phyloP scores from a whole-genome alignment of 2,329 filamentous ascomycete genomes.

The Ophiobolus disseminans region DNA sequence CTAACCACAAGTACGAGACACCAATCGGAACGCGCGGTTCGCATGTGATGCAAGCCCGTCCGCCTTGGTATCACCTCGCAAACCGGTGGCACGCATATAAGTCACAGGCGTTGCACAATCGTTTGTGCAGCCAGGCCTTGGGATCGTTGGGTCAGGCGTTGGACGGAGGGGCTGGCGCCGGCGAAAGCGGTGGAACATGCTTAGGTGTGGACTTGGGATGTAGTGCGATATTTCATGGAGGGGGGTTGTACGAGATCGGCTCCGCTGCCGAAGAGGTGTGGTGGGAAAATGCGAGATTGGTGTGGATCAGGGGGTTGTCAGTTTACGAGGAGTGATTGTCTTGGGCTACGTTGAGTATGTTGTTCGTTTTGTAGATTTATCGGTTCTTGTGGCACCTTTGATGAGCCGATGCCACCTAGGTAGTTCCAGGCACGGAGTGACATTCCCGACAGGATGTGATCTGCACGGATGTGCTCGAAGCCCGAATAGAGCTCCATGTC shows the following conservation, averaged over 20 bases:
- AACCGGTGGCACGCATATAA: neutral
- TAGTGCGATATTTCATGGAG: conserved; percentile 3
- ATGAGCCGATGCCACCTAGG: too few relatives aligned
- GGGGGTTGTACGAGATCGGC: conserved; percentile 3
- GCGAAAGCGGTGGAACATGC: conserved; percentile 34
- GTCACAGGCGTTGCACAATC: conserved; percentile 20
- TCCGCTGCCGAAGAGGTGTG: too few relatives aligned
- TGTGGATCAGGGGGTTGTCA: too few relatives aligned
- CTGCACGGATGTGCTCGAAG: too few relatives aligned
- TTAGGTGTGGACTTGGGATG: conserved; percentile 9
- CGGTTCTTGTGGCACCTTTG: too few relatives aligned
- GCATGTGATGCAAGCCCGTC: conserved; percentile 19
- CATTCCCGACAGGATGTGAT: too few relatives aligned
- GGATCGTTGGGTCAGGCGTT: conserved; percentile 22
- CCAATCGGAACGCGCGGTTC: conserved; percentile 37
- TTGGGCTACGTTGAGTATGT: too few relatives aligned
- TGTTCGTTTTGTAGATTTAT: too few relatives aligned
- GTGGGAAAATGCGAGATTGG: too few relatives aligned
- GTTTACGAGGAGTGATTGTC: too few relatives aligned
- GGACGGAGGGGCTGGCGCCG: conserved; percentile 11
- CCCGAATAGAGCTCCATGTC: too few relatives aligned
- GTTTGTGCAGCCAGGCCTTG: conserved; percentile 22
- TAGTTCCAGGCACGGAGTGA: too few relatives aligned
- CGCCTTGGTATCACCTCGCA: neutral
- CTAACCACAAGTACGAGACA: conserved; percentile 21